Conservation (phyloP, 2,329 filamentous ascomycete species). For the Fulvia fulva region DNA sequence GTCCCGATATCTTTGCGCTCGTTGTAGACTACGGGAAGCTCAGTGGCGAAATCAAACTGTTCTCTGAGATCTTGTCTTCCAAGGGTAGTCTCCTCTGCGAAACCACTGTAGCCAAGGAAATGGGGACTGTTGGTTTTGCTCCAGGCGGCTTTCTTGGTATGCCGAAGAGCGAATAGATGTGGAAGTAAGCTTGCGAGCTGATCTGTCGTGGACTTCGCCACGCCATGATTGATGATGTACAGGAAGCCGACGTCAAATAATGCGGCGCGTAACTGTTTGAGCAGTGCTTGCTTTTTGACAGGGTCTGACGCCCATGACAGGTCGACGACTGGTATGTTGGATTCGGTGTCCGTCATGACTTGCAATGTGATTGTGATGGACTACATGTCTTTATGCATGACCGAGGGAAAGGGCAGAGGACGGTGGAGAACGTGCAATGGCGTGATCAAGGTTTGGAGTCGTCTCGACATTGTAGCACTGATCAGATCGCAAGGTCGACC, state of each 20-base stretch:
- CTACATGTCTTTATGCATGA: no score
- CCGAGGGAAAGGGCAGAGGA: not conserved
- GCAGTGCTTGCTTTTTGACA: slow-evolving; percentile 34
- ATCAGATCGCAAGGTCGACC: no score
- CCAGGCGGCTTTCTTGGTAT: slow-evolving; percentile 38
- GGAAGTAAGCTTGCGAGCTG: slow-evolving; percentile 43
- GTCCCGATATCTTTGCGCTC: not conserved
- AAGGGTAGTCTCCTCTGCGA: slow-evolving; percentile 54
- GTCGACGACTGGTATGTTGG: slow-evolving; percentile 48
- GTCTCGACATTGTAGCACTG: not conserved
- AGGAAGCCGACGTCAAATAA: slow-evolving; percentile 53
- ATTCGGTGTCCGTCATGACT: not conserved
- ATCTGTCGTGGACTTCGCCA: slow-evolving; percentile 36
- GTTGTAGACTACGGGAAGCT: slow-evolving; percentile 42
- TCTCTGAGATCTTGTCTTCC: slow-evolving; percentile 52
- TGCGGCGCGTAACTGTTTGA: slow-evolving; percentile 45
- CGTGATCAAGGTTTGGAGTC: not conserved
- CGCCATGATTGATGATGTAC: slow-evolving; percentile 50
- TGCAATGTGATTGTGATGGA: not conserved
- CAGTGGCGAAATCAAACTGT: slow-evolving; percentile 59
- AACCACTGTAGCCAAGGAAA: slow-evolving; percentile 57
- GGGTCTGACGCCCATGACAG: slow-evolving; percentile 43
- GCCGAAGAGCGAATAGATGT: slow-evolving; percentile 41
- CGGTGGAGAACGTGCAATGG: not conserved
- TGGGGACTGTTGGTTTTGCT: slow-evolving; percentile 54